Conservation (phyloP, 2,329 filamentous ascomycete species). For the Domatiomyces catenatus region DNA sequence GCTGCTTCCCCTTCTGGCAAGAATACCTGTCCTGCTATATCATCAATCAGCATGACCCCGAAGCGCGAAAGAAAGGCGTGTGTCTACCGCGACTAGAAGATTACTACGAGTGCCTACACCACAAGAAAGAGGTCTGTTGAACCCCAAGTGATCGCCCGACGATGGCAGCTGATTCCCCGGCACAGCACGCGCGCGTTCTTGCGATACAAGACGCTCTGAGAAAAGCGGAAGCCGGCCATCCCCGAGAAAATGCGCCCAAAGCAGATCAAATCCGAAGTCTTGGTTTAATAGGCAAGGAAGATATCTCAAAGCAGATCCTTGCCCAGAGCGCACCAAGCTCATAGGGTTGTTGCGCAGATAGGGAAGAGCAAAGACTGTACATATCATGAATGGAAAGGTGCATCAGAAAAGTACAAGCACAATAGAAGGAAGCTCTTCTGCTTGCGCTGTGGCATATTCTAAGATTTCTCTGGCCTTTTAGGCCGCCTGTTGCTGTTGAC, state of each 20-base stretch:
- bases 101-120: conserved; percentile 97
- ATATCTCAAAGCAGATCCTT: conserved; percentile 45
- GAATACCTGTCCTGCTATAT: conserved; percentile 97
- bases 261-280: conserved; percentile 77
- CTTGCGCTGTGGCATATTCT: neutral
- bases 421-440: neutral
- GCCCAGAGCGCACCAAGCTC: neutral
- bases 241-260: conserved; percentile 65
- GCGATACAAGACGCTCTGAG: conserved; percentile 74
- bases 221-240: conserved; percentile 58
- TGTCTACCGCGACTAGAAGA: conserved; percentile 77
- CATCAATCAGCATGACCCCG: conserved; percentile 69
- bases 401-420: neutral
- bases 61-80: conserved; percentile 70
- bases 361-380: neutral
- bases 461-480: neutral
- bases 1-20: conserved; percentile 99
- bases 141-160: neutral
- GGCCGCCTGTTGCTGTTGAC: neutral
- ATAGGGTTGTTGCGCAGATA: neutral
- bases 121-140: conserved; percentile 81
- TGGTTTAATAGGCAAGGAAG: conserved; percentile 68
- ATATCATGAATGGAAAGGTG: neutral
- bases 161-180: neutral
- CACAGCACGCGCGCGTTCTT: conserved; percentile 59